Conservation (phyloP, 1,284 basidiomycete genomes). For the Singerocomus inundabilis region DNA sequence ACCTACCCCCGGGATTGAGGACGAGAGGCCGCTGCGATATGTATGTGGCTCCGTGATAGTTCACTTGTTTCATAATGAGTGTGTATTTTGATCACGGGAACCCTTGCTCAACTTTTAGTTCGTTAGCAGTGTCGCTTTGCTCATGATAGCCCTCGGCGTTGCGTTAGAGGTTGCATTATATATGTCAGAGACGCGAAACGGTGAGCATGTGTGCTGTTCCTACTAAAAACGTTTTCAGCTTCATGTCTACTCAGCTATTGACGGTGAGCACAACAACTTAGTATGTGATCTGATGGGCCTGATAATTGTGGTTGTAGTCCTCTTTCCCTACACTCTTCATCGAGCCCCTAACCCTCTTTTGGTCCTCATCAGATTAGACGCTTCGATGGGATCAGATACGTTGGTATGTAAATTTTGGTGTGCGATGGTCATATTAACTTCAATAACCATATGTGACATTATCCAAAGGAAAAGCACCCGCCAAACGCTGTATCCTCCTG, state of each 20-base stretch:
- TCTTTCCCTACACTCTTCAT: conserved; percentile 56
- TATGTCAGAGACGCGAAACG: conserved; percentile 43
- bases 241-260: conserved; percentile 53
- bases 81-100: conserved; percentile 37
- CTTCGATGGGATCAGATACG: conserved; percentile 49
- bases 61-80: not conserved
- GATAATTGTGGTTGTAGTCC: conserved; percentile 37
- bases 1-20: conserved; percentile 39
- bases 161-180: conserved; percentile 46
- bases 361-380: conserved; percentile 49
- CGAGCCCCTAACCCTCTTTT: conserved; percentile 37
- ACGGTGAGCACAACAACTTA: conserved; percentile 40
- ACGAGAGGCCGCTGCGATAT: conserved; percentile 40
- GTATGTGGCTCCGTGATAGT: conserved; percentile 31
- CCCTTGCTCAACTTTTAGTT: conserved; percentile 45
- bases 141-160: conserved; percentile 49
- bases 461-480: conserved; percentile 47
- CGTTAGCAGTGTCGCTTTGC: conserved; percentile 38
- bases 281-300: conserved; percentile 1
- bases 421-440: conserved; percentile 18
- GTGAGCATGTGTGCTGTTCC: conserved; percentile 44
- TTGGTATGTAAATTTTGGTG: conserved; percentile 11
- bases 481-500: conserved; percentile 56
- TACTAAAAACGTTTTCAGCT: conserved; percentile 44
- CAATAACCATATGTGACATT: conserved; percentile 54